Evolutionary conservation across 345 rosid species (phyloP).

Genomic region (Murraya paniculata): DNA sequence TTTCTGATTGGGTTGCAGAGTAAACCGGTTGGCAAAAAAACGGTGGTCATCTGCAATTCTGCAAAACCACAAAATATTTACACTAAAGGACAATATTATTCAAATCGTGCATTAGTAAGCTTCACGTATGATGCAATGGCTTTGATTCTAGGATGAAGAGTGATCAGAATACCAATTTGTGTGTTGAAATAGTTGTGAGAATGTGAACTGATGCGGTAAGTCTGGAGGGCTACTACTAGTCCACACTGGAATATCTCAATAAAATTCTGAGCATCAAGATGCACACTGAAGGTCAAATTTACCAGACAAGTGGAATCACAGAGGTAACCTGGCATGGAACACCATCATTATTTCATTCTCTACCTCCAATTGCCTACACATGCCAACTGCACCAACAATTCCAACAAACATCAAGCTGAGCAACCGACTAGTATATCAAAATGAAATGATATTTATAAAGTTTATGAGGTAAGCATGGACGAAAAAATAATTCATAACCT

Average conservation of each 20-base stretch:
- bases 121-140: background rate
- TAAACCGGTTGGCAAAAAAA: no score
- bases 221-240: background rate
- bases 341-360: background rate
- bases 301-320: background rate
- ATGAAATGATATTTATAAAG: background rate
- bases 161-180: background rate
- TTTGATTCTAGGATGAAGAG: background rate
- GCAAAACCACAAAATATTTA: no score
- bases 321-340: background rate
- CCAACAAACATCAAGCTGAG: background rate
- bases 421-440: background rate
- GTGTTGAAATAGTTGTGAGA: background rate
- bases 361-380: background rate
- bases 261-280: background rate
- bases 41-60: no score
- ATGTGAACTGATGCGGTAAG: background rate
- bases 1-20: no score
- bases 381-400: background rate
- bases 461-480: background rate
- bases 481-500: background rate
- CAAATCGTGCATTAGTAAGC: background rate
- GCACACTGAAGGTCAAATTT: background rate
- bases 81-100: no score
- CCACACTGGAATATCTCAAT: background rate